These are phyloP conservation scores for Lachancea dasiensis DNA, from an alignment of 805 yeast genomes.

Conservation along the genomic window DNA sequence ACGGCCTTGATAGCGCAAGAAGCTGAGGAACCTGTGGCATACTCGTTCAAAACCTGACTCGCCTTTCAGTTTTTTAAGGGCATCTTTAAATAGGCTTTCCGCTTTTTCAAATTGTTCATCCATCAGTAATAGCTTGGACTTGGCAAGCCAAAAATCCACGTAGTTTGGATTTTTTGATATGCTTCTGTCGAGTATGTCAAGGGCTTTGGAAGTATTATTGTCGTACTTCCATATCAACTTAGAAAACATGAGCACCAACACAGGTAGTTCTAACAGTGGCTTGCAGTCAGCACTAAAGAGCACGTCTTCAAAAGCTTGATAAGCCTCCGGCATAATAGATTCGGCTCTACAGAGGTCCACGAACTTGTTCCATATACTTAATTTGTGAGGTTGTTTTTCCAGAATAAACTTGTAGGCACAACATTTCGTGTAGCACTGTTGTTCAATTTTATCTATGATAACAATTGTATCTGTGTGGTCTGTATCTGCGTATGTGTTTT, in stretches of 20 bases:
- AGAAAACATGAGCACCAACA: conserved; percentile 63
- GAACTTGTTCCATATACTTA: conserved; percentile 45
- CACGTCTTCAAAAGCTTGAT: conserved; percentile 48
- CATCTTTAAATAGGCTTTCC: conserved; percentile 34
- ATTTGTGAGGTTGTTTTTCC: conserved; percentile 41
- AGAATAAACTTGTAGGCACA: conserved; percentile 39
- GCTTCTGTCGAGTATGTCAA: conserved; percentile 47
- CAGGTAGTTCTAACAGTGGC: conserved; percentile 43
- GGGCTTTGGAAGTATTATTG: conserved; percentile 45
- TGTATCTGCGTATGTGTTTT: conserved; percentile 24
- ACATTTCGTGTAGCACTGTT: conserved; percentile 33
- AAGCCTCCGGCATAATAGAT: conserved; percentile 31
- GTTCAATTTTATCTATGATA: conserved; percentile 17
- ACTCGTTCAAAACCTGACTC: conserved; percentile 35
- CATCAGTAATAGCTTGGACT: conserved; percentile 54
- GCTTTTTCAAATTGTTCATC: conserved; percentile 36
- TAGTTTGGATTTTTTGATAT: conserved; percentile 37
- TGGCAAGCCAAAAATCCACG: conserved; percentile 64
- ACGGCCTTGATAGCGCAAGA: conserved; percentile 39
- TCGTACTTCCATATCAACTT: conserved; percentile 56
- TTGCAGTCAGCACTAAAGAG: conserved; percentile 26
- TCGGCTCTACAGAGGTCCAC: conserved; percentile 33
- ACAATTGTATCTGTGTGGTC: conserved; percentile 13
- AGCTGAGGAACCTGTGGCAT: conserved; percentile 56
- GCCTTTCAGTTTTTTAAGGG: conserved; percentile 33